phyloP scores from a whole-genome alignment of 2,329 filamentous ascomycete genomes.

The Colletotrichum sp. region DNA sequence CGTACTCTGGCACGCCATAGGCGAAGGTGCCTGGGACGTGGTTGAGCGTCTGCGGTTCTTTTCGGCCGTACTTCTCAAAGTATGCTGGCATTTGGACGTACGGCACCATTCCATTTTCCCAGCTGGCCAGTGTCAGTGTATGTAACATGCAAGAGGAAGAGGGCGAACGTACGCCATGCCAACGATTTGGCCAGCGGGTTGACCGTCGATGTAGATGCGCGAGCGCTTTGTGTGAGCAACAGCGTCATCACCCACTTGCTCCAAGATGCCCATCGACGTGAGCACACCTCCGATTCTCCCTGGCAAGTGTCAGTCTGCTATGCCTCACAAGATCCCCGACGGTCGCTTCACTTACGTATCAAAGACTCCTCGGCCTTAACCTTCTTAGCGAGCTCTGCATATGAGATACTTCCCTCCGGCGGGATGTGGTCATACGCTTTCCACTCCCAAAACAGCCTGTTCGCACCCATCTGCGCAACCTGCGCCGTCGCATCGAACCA shows the following conservation, averaged over 20 bases:
- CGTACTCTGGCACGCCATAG: constrained; percentile 29
- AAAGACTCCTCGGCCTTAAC: constrained; percentile 32
- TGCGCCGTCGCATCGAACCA: constrained; percentile 12
- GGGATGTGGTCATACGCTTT: constrained; percentile 37
- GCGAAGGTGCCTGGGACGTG: constrained; percentile 33
- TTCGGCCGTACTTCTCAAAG: constrained; percentile 35
- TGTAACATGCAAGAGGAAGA: background rate
- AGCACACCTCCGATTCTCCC: constrained; percentile 7
- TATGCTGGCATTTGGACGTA: constrained; percentile 32
- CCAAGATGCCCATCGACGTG: constrained; percentile 6
- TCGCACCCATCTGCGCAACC: constrained; percentile 9
- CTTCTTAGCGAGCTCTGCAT: constrained; percentile 32
- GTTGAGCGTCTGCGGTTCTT: constrained; percentile 31
- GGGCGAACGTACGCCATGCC: constrained; percentile 6
- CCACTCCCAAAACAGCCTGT: constrained; percentile 35
- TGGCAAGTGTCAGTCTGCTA: background rate
- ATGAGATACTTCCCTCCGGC: constrained; percentile 29
- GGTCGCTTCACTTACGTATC: constrained; percentile 22
- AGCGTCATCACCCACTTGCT: constrained; percentile 9
- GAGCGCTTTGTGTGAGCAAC: constrained; percentile 18
- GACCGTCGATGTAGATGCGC: constrained; percentile 3
- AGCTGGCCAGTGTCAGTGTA: background rate
- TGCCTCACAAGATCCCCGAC: background rate
- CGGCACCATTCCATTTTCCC: constrained; percentile 14
- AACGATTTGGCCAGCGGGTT: constrained; percentile 3